Base-by-base conservation (phyloP, 1,284 basidiomycete genomes). In the Peniophora sp. region DNA sequence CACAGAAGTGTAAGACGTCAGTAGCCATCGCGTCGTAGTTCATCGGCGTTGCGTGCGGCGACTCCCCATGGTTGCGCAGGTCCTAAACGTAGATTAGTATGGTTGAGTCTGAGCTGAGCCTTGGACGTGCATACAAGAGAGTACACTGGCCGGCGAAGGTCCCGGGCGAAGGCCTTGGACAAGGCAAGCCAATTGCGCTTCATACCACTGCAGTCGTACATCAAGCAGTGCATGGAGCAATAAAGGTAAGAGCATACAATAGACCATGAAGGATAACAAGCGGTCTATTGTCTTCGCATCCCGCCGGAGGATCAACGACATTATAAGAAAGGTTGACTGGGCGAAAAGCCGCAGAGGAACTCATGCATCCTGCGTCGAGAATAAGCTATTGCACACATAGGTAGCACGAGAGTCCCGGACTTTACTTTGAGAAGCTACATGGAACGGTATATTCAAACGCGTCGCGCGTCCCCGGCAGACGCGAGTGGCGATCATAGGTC, bases 121-220 rank as follows among this genome's bases (percentile, higher is more conserved):
- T n/a, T n/a, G n/a, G 41, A 23, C 14, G 22, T 32, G 3, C 2
- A 62, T 77, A 87, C 86, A n/a, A 94, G 65, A 2, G 84, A 69
- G 60, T 89, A 91, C 17, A 94, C 74, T 1, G 88, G 81, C 20
- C 79, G 67, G 11, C 73, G 65, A 19, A 87, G 67, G 27, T 78
- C 73, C 24, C 71, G 66, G 20, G 74, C 70, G 60, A 91, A 83
- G 2, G 78, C 75, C 55, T 84, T 85, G 1, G 81, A 77, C 16
- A 92, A 66, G 0, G 84, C 83, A 3, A 77, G 72, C 83, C 87
- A 92, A 61, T 92, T 92, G 50, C 89, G 75, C 62, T 90, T 90
- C 50, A 81, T 87, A 0, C 90, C 89, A 57, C 86, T 89, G 52
- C 10, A 35, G 24, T 34, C 20, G 25, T 3, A 2, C n/a, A 23